Evolutionary conservation across 139 green algal species (phyloP), one percentile per base, ranked within the genome.

Genomic region (Picochlorum sp.): DNA sequence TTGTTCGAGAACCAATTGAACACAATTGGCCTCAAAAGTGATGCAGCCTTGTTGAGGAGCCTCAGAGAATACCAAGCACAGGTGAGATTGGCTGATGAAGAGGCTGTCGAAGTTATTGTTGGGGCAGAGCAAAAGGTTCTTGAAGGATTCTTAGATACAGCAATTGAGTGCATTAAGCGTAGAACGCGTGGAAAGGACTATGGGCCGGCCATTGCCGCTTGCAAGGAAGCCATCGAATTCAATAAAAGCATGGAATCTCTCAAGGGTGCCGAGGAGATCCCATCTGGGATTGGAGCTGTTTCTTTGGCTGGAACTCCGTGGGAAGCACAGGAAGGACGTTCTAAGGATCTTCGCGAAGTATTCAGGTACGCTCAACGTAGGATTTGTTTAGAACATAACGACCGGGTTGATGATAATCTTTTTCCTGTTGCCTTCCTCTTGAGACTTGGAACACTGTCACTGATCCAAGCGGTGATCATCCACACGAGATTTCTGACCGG

Each of bases 51-150:
- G 52, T 68, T 87, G 57, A 23, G 24, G 14, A 71, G 70, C 44
- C 76, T 96, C 65, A 77, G 81, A 45, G 74, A 73, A 30, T 74
- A 81, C 38, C 84, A 92, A 78, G n/a, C 65, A 18, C 63, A 74
- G 23, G 75, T 95, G 45, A 83, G 77, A 66, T 73, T 97, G 64
- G 75, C 80, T 18, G 91, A 97, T 62, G 90, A 97, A 44, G 77
- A 82, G 49, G 87, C 87, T 1, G 78, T 77, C 20, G 75, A 88
- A 57, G 73, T 86, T 52, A 66, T 96, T 4, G 60, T 62, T 34
- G 75, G 86, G 56, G 71, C 77, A 13, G 76, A 80, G 3, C 76
- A 79, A 47, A 69, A 67, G 28, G 65, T 79, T 6, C 66, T 92
- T 7, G 88, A 97, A 78, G 26, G 13, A 16, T 66, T 71, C 18